Base-by-base conservation (phyloP, 257 asterid species). In the Lantana camara region DNA sequence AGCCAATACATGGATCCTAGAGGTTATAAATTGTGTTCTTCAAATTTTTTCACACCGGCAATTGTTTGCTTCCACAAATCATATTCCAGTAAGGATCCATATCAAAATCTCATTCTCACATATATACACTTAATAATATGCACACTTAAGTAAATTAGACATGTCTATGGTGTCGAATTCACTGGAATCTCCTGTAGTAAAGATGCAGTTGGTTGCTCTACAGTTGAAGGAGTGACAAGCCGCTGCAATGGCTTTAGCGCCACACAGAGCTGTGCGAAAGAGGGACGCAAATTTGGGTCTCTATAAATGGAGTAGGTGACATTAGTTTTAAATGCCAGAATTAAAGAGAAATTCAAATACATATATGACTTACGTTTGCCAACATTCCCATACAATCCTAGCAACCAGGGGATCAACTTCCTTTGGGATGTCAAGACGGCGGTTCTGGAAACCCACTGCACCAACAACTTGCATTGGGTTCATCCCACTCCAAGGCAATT, bases 401-500 rank as follows among this genome's bases (percentile, higher is more conserved):
- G 91, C 95, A 64, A 90, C 99, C 37, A 83, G 67, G 21, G 99
- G 98, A 77, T 90, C 99, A 22, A 94, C 79, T 74, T 94, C 98
- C 80, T 94, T 90, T 19, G 99, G 91, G 72, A 90, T 90, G n/a
- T 94, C 99, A 61, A 85, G 98, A 19, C 99, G 95, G 7, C 95
- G 96, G 62, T 90, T 86, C 72, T 94, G 98, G 80, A 94, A 94
- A 61, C 99, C 99, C 4, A 94, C 96, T 21, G 99, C 99, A 74
- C 99, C 99, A 17, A 94, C 99, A 15, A 94, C 99, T 83, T 94
- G 99, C 96, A 94, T 94, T n/a, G 99, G 99, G 45, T 94, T 94
- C 99, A 94, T 90, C 42, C 96, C 99, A 35, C 84, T 90, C 99
- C 99, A 94, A 24, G 99, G 99, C 77, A 94, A 75, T 79, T 85